Evolutionary conservation across 1,284 basidiomycete species (phyloP).

Genomic region (Leccinum glutinopallens): DNA sequence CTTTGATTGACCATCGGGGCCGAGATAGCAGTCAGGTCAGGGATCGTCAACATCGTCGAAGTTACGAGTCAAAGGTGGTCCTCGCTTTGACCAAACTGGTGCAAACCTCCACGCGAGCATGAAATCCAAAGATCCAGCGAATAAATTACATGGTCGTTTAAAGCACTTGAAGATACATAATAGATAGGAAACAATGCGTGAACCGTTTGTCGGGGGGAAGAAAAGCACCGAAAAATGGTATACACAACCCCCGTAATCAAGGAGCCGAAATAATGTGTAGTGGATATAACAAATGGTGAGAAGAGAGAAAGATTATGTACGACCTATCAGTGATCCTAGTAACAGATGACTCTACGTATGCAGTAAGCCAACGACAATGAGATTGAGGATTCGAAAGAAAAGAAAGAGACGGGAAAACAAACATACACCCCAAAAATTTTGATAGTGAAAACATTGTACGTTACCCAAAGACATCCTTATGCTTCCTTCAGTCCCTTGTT

Average conservation of each 20-base stretch:
- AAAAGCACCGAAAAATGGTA: constrained; percentile 21
- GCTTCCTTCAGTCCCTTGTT: constrained; percentile 50
- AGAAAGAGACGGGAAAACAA: constrained; percentile 4
- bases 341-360: constrained; percentile 18
- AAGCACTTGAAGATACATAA: constrained; percentile 21
- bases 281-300: constrained; percentile 25
- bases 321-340: constrained; percentile 14
- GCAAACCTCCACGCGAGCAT: not conserved
- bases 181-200: constrained; percentile 8
- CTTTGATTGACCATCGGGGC: constrained; percentile 78
- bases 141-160: constrained; percentile 25
- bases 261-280: constrained; percentile 18
- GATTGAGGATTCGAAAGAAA: constrained; percentile 10
- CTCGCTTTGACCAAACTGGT: not conserved
- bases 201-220: not conserved
- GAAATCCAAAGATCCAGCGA: constrained; percentile 7
- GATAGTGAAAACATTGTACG: constrained; percentile 16
- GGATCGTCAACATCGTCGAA: constrained; percentile 17
- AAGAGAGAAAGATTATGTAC: constrained; percentile 12
- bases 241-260: constrained; percentile 23
- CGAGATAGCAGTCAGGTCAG: constrained; percentile 45
- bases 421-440: constrained; percentile 10
- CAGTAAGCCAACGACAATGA: constrained; percentile 15
- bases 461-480: constrained; percentile 37
- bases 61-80: not conserved